Base-by-base conservation (phyloP, 768 basidiomycete genomes). In the Phlebiopsis flavidoalba region DNA sequence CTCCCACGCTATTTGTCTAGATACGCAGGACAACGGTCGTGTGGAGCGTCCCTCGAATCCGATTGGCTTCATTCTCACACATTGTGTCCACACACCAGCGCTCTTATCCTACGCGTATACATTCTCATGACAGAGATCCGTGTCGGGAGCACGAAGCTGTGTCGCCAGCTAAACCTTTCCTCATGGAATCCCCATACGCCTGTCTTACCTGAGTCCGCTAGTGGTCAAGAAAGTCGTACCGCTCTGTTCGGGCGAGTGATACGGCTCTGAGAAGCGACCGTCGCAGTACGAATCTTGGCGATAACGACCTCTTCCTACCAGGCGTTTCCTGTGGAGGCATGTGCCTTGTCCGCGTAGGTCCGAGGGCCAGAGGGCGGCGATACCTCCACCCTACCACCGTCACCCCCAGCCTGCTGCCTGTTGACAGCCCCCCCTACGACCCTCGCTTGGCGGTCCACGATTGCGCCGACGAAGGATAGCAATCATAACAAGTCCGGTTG, bases 261-360 rank as follows among this genome's bases (percentile, higher is more conserved):
- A n/a, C n/a, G n/a, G 63, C 33, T 66, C 65, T 2, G 62, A 59
- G 22, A 59, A 61, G n/a, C n/a, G 62, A 66, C 58, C 43, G n/a
- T 66, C 17, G 35, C 36, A 22, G 54, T n/a, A 55, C 21, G 43
- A 43, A 14, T 21, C 21, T n/a, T 6, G 37, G 52, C 52, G 40
- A n/a, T n/a, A 43, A 43, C 3, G 12, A n/a, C n/a, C 40, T 10
- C 40, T 12, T 43, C 40, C 40, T 43, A 43, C n/a, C 40, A 43
- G 40, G 40, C 40, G 40, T 2, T n/a, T n/a, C 17, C 40, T 43
- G 40, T 40, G 26, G 3, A 31, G 6, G 26, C 26, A 43, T 17
- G 40, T n/a, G 40, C 40, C 26, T 43, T 3, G 40, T 12, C 40
- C 40, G 40, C 40, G 40, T 17, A 43, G 12, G 17, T 12, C 12